Evolutionary conservation across 805 yeast genomes (phyloP), one percentile per base, ranked within the genome.

Genomic region (Ogataea corticis): DNA sequence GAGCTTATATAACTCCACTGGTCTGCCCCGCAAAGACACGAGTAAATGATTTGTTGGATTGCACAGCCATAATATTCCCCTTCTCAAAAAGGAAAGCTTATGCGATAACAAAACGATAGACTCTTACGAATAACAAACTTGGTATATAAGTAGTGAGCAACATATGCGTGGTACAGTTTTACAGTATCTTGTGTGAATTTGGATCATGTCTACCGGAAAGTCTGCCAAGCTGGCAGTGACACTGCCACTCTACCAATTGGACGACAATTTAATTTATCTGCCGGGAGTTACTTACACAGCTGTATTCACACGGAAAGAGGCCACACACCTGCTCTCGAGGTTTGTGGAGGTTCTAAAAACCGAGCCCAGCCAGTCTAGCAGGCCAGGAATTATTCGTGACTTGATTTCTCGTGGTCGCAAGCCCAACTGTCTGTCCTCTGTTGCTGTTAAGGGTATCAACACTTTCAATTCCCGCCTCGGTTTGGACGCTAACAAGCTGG

Each of bases 261-360:
- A 48, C 14, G 46, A 46, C 4, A 50, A 59, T 18, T 28, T 72
- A 42, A 79, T 83, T 12, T 70, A 81, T 25, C 55, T 82, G 7
- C 87, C 89, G 1, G 87, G 87, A 0, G 75, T 82, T 33, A 69
- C 80, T 18, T 83, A 82, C 62, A 75, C 78, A 45, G 77, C 82
- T n/a, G 68, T 78, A 2, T 75, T 80, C 42, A 61, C 73, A 14
- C 66, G 73, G 42, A 63, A 67, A 42, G 70, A 72, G 41, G 83
- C 80, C 1, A 69, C 75, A 10, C 67, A 72, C 3, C 59, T 81
- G 15, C 61, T 80, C 34, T 65, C 71, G 15, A 33, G 45, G 30
- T 44, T 41, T 23, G 11, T 17, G 13, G 33, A 38, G 5, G 27
- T 28, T 18, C 23, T 21, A 29, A 11, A 17, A 38, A 19, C 23